A percentile compares a stretch with the other conserved stretches of the same genome.
These are phyloP conservation scores for Leishmania tropica DNA, from an alignment of 208 protist species.

Conservation along the genomic window DNA sequence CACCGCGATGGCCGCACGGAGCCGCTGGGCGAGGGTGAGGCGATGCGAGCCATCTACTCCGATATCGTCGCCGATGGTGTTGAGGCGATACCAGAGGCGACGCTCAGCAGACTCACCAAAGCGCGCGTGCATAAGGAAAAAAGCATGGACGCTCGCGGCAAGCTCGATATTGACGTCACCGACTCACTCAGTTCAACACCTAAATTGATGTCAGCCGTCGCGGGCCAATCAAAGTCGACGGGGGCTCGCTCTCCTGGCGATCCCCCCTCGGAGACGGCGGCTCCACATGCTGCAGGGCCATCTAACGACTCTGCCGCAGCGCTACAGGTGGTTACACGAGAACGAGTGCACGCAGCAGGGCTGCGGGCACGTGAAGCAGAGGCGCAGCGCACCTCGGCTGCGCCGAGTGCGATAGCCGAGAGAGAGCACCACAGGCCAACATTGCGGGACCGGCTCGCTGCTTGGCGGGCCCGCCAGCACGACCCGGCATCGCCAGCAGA, in stretches of 20 bases:
- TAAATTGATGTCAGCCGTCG: no score
- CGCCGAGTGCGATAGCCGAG: background rate
- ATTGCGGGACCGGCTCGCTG: conserved; percentile 47
- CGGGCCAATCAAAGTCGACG: background rate
- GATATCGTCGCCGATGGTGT: background rate
- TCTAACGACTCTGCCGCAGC: background rate
- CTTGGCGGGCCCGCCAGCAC: conserved; percentile 47
- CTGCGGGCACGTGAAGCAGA: conserved; percentile 16
- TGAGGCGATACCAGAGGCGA: background rate
- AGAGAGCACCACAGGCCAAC: background rate
- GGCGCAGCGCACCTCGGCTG: background rate
- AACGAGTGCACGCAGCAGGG: conserved; percentile 16
- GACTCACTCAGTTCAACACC: background rate
- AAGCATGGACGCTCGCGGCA: background rate
- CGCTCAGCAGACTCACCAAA: background rate
- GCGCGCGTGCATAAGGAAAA: background rate
- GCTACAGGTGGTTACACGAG: background rate
- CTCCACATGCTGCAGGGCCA: background rate
- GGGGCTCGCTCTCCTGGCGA: background rate
- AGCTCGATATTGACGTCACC: background rate
- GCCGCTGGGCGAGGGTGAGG: conserved; percentile 28
- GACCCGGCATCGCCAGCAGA: background rate
- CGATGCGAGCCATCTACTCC: conserved; percentile 20
- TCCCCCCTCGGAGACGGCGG: background rate
- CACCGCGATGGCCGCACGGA: conserved; percentile 27